Evolutionary conservation across 257 asterid genomes (phyloP), one percentile per base, ranked within the genome.

Genomic region (Striga asiatica): DNA sequence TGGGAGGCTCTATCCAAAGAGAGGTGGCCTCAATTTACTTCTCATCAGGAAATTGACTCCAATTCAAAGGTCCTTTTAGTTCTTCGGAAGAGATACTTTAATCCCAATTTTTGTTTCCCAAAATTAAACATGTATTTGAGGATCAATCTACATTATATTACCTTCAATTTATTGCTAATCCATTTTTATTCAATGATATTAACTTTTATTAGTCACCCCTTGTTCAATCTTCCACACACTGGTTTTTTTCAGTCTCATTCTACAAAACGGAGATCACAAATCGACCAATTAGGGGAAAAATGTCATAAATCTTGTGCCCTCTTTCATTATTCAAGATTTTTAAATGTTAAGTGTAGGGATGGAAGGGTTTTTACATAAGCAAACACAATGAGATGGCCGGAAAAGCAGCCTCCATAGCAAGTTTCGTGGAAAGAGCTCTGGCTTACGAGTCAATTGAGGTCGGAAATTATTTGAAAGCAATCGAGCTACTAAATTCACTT

Each of bases 381-480:
- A 89, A 74, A 73, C 95, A 89, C 74, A 58, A 10, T 21, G 85
- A 85, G 60, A 76, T 85, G 85, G 81, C 75, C 11, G 76, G 31
- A 32, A 85, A 85, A 29, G 83, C 84, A 8, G 77, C 56, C 12
- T 39, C 22, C 5, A 61, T 83, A 9, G 16, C 68, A 24, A 42
- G 62, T 16, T 81, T 76, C 45, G 62, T 85, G 50, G 81, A 81
- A 18, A 68, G 78, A 8, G 68, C 81, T 64, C 21, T 76, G 32
- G 78, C 84, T 58, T 81, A 19, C 46, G 95, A 89, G 31, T 79
- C 94, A 0, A 74, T 85, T 32, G 97, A 89, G 78, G 92, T 76
- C 18, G 88, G 84, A 51, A 73, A 77, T 56, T 86, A 79, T 53
- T 67, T 79, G 67, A 76, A 71, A 73, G 94, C 93, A 3, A 58